Conservation (phyloP, 1,284 basidiomycete species). For the Filobasidium uniguttulatum region DNA sequence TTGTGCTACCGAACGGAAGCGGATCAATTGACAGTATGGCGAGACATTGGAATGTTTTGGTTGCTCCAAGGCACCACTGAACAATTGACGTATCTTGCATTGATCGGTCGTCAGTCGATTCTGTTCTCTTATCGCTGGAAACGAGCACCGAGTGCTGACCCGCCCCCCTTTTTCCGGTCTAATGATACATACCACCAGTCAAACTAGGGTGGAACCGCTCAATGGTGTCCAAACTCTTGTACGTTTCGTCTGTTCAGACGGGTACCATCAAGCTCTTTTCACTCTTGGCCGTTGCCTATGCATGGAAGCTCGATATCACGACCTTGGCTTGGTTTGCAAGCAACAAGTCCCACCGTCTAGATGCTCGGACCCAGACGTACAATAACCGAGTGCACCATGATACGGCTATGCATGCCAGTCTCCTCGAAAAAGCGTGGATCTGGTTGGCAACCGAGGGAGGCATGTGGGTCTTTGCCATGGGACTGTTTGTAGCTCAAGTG, state of each 20-base stretch:
- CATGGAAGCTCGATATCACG: too few species aligned
- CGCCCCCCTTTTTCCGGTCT: background rate
- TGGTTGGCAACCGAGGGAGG: background rate
- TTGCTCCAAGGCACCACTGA: background rate
- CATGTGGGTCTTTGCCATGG: background rate
- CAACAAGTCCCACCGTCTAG: too few species aligned
- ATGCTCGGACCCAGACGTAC: too few species aligned
- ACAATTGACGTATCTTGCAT: background rate
- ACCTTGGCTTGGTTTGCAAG: too few species aligned
- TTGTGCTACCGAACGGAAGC: background rate
- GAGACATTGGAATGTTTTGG: background rate
- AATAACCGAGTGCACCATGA: too few species aligned
- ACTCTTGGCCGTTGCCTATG: background rate
- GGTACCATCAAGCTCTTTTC: background rate
- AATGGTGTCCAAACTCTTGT: background rate
- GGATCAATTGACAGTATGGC: background rate
- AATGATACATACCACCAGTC: background rate
- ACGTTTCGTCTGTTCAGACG: background rate
- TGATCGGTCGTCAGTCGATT: background rate
- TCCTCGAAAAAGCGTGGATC: background rate
- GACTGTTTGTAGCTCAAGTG: background rate
- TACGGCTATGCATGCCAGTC: background rate
- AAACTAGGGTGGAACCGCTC: background rate
- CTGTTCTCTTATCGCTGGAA: background rate
- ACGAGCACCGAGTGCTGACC: too few species aligned